Percentiles rank a stretch among this genome's conserved stretches.
Conservation (phyloP, 345 rosid species). For the Sisymbrium altissimum region DNA sequence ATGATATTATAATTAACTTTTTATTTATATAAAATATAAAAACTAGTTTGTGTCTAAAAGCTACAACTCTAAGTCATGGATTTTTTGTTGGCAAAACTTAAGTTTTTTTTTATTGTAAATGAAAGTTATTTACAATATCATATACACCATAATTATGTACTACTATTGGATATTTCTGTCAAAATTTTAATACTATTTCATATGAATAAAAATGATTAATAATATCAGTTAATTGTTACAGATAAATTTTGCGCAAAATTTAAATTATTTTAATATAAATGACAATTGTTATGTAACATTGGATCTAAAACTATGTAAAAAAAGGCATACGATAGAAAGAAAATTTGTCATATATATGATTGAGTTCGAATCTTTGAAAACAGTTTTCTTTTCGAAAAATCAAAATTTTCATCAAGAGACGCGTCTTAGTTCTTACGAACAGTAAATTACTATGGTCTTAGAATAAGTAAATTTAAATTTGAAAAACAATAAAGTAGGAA, state of each 20-base stretch:
- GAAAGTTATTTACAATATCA: background rate
- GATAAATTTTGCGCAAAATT: background rate
- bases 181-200: too few relatives aligned
- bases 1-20: background rate
- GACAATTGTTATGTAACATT: background rate
- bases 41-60: background rate
- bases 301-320: background rate
- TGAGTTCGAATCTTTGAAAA: background rate
- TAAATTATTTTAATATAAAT: background rate
- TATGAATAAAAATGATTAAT: too few relatives aligned
- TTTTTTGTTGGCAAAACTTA: background rate
- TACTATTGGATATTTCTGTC: too few relatives aligned
- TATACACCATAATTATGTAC: too few relatives aligned
- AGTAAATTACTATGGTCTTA: too few relatives aligned
- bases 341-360: background rate
- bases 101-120: background rate
- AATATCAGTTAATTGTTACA: too few relatives aligned
- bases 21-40: too few relatives aligned
- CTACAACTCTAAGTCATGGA: background rate
- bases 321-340: background rate
- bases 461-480: background rate
- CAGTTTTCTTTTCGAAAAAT: background rate
- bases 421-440: too few relatives aligned
- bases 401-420: background rate
- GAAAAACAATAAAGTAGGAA: background rate